These are phyloP conservation scores for Lepidium aucheri DNA, from an alignment of 345 rosid genomes.

Conservation along the genomic window DNA sequence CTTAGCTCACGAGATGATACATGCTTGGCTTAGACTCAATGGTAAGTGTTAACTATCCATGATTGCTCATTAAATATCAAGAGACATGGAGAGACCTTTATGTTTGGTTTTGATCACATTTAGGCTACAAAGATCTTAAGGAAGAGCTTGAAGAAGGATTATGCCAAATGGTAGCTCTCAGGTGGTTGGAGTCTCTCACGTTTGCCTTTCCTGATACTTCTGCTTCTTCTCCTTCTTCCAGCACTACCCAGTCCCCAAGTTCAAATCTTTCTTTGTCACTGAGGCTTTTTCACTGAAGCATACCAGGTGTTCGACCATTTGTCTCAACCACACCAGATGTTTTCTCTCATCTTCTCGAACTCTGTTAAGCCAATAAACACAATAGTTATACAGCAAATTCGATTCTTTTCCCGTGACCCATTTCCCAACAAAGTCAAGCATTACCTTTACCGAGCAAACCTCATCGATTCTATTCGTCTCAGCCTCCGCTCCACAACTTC, in stretches of 20 bases:
- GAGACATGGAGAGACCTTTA: no score
- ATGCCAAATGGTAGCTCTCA: constrained; percentile 75
- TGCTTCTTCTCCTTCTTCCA: constrained; percentile 26
- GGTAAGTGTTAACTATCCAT: neutral
- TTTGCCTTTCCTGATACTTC: constrained; percentile 36
- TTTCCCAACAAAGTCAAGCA: constrained; percentile 68
- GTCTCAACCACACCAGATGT: constrained; percentile 34
- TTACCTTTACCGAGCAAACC: constrained; percentile 60
- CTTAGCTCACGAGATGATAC: constrained; percentile 98
- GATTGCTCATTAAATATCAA: neutral
- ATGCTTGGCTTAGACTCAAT: constrained; percentile 84
- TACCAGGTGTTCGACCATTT: constrained; percentile 20
- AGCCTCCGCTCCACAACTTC: constrained; percentile 51
- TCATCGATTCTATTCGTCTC: constrained; percentile 69
- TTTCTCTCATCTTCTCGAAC: constrained; percentile 16
- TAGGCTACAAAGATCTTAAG: constrained; percentile 27
- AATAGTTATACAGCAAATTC: constrained; percentile 32
- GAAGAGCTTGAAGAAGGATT: constrained; percentile 86
- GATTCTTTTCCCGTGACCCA: constrained; percentile 54
- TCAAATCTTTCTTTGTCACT: no score
- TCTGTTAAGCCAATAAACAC: constrained; percentile 9
- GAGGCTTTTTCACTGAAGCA: neutral
- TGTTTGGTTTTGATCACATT: no score
- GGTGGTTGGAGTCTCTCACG: constrained; percentile 80
- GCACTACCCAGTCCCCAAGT: no score